Percentiles rank a stretch among this genome's conserved stretches.
Conservation (phyloP, 2,329 filamentous ascomycete genomes). For the Talaromyces sp. region DNA sequence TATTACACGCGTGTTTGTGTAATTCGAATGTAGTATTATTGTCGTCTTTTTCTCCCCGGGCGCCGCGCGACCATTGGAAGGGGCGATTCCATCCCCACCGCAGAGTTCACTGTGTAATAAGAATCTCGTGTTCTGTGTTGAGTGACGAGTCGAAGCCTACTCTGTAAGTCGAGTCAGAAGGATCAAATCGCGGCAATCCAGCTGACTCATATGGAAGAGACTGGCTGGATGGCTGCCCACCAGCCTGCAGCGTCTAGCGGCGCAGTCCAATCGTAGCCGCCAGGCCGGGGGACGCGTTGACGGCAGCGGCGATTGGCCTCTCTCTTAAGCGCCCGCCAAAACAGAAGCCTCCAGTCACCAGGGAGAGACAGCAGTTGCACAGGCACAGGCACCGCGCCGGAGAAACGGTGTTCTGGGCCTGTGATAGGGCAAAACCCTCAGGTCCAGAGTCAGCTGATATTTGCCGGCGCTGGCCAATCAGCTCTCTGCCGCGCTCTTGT, state of each 20-base stretch:
- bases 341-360: not conserved
- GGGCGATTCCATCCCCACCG: not conserved
- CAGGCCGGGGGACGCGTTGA: not conserved
- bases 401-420: not conserved
- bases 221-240: not conserved
- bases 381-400: not conserved
- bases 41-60: not conserved
- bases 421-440: not conserved
- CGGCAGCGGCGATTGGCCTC: not conserved
- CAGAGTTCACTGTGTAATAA: not conserved
- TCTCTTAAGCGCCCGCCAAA: not conserved
- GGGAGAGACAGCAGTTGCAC: not conserved
- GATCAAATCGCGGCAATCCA: not conserved
- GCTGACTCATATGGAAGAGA: not conserved
- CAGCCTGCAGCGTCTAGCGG: not conserved
- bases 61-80: not conserved
- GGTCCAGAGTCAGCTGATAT: not conserved
- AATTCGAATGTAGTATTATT: not conserved
- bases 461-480: not conserved
- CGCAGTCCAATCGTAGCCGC: not conserved
- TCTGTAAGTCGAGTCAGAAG: not conserved
- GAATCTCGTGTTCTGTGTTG: not conserved
- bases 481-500: not conserved
- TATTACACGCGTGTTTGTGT: not conserved
- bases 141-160: not conserved